These are phyloP conservation scores for Cenchrus americanus DNA, from an alignment of 176 grass and related monocot species.

Conservation along the genomic window DNA sequence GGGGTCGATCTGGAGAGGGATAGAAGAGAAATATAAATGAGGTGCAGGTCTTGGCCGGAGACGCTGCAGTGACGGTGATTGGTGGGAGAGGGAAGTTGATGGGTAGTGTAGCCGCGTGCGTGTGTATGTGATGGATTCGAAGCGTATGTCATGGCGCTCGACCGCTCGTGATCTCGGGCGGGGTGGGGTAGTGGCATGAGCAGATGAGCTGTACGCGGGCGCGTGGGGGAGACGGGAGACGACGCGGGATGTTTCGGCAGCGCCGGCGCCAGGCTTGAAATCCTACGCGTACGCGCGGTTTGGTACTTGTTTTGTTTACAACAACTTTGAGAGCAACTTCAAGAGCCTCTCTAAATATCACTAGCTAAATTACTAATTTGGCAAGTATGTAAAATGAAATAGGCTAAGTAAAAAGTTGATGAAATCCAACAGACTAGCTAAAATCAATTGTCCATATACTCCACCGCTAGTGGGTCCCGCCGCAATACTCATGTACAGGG, in stretches of 20 bases:
- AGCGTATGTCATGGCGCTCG: background rate
- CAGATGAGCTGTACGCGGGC: slow-evolving; percentile 37
- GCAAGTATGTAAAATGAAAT: too few relatives aligned
- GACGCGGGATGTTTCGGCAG: background rate
- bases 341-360: too few relatives aligned
- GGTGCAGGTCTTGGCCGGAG: background rate
- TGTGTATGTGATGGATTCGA: background rate
- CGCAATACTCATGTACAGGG: too few relatives aligned
- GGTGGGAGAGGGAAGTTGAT: background rate
- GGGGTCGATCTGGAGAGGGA: background rate
- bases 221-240: background rate
- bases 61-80: background rate
- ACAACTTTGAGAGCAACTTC: too few relatives aligned
- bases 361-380: too few relatives aligned
- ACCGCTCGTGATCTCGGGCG: slow-evolving; percentile 3
- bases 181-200: background rate
- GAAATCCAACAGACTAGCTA: too few relatives aligned
- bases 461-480: too few relatives aligned
- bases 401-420: too few relatives aligned
- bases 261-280: background rate
- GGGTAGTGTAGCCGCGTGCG: background rate
- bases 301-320: too few relatives aligned
- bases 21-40: slow-evolving; percentile 33
- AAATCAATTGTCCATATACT: too few relatives aligned
- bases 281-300: background rate